phyloP scores from a whole-genome alignment of 768 basidiomycete genomes.

The Austroboletus festivus region DNA sequence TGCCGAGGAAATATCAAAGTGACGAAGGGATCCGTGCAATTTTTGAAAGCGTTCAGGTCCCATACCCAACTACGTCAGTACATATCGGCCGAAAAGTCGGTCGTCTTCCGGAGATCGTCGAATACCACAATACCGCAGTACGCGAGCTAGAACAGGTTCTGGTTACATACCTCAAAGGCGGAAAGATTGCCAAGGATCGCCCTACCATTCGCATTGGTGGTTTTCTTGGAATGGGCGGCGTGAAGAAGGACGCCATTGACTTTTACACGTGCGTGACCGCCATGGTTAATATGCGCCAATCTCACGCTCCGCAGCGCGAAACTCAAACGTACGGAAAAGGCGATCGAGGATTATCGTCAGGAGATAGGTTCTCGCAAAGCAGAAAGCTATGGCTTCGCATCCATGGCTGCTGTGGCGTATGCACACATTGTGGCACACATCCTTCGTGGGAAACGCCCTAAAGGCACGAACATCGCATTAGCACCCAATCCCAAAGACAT shows the following conservation, averaged over 20 bases:
- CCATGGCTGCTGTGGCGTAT: slow-evolving; percentile 84
- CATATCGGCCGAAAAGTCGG: slow-evolving; percentile 88
- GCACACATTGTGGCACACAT: slow-evolving; percentile 82
- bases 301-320: slow-evolving; percentile 34
- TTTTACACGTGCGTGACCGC: slow-evolving; percentile 72
- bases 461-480: slow-evolving; percentile 65
- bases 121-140: slow-evolving; percentile 93
- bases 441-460: slow-evolving; percentile 64
- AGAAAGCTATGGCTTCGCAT: slow-evolving; percentile 90
- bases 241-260: slow-evolving; percentile 88
- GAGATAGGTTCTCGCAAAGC: slow-evolving; percentile 73
- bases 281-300: not conserved
- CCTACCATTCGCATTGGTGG: slow-evolving; percentile 81
- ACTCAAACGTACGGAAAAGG: slow-evolving; percentile 61
- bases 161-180: slow-evolving; percentile 86
- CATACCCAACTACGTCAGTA: slow-evolving; percentile 89
- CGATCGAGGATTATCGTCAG: slow-evolving; percentile 68
- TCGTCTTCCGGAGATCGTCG: slow-evolving; percentile 83
- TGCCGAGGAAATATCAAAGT: slow-evolving; percentile 76
- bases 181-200: slow-evolving; percentile 72
- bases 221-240: slow-evolving; percentile 77
- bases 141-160: slow-evolving; percentile 85
- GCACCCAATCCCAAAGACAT: slow-evolving; percentile 92
- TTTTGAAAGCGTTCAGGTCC: slow-evolving; percentile 71
- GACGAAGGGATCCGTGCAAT: slow-evolving; percentile 81